Base-by-base conservation (phyloP, 2,329 filamentous ascomycete species). In the Fusarium sp. region DNA sequence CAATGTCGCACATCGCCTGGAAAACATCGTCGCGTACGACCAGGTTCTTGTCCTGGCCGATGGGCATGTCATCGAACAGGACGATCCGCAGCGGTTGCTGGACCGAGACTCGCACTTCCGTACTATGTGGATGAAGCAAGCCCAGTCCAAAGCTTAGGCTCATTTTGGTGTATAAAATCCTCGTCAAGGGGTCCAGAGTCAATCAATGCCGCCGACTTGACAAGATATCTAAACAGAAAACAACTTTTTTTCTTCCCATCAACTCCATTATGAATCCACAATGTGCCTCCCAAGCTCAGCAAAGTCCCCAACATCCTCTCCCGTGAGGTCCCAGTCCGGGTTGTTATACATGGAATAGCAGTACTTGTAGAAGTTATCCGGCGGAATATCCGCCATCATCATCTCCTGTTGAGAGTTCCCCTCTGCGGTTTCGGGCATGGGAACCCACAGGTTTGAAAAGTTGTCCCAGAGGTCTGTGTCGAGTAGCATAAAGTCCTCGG, bases 301-400 rank as follows among this genome's bases (percentile, higher is more conserved):
- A 61, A 70, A 70, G 25, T 69, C 67, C 5, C 67, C 65, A n/a
- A 66, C 65, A 38, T 70, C 67, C 23, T 70, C 67, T 41, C 67
- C 67, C 3, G 67, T 70, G 8, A 70, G 66, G 37, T 69, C 68
- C 67, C 67, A 70, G 8, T 70, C 67, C 10, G 67, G 65, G 6
- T 70, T 70, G 17, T 70, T 70, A 15, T 70, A 70, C 67, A 70
- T 70, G 15, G 67, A 70, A 50, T 70, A 70, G 36, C 68, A 70
- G 36, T 66, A 65, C 47, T 70, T 70, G 52, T 67, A 70, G 41
- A 69, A 69, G 53, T 69, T 67, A 25, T 70, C 67, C 3, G 58
- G 62, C 6, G 65, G 63, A 6, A 70, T 43, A 25, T 70, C 67
- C 21, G 58, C 51, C 54, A 70, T 67, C 31, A 68, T 63, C 13